Evolutionary conservation across 768 basidiomycete genomes (phyloP).

Genomic region (Termitomyces heimii): DNA sequence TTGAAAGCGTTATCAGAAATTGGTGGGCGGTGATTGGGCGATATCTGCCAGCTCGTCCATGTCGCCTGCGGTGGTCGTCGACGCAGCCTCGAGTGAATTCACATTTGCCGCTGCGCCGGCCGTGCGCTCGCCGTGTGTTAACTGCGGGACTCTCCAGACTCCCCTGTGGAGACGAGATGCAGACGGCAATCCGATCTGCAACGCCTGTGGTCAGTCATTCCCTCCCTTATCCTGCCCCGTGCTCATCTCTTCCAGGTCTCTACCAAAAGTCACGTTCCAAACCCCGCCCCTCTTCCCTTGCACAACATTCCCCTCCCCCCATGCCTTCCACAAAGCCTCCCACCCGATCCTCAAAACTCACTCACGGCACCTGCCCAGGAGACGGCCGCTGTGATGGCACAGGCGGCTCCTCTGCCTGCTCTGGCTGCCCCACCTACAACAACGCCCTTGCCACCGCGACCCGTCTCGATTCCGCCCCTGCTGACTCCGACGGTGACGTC

Average conservation of each 20-base stretch:
- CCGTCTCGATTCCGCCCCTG: conserved; percentile 11
- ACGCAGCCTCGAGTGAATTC: conserved; percentile 14
- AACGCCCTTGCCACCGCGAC: conserved; percentile 55
- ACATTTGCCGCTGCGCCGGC: conserved; percentile 12
- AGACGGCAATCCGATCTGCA: conserved; percentile 82
- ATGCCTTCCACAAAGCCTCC: conserved; percentile 5
- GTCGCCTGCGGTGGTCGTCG: conserved; percentile 16
- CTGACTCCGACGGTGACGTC: conserved; percentile 15
- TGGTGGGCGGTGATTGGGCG: conserved; percentile 28
- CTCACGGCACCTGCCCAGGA: conserved; percentile 85
- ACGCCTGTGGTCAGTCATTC: conserved; percentile 64
- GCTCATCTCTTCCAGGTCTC: conserved; percentile 44
- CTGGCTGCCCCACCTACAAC: conserved; percentile 96
- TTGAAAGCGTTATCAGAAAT: conserved; percentile 22
- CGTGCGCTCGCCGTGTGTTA: conserved; percentile 50
- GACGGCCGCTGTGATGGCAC: conserved; percentile 98
- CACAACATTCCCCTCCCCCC: conserved; percentile 26
- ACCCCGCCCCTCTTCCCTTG: conserved; percentile 62
- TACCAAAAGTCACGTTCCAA: conserved; percentile 82
- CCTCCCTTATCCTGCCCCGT: conserved; percentile 2
- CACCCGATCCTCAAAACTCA: conserved; percentile 4
- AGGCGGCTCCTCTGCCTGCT: conserved; percentile 88
- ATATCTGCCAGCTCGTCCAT: conserved; percentile 17
- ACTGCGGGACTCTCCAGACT: conserved; percentile 73
- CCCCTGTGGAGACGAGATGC: conserved; percentile 82